phyloP scores from a whole-genome alignment of 495 filamentous ascomycete species.

The Penicillium roqueforti region DNA sequence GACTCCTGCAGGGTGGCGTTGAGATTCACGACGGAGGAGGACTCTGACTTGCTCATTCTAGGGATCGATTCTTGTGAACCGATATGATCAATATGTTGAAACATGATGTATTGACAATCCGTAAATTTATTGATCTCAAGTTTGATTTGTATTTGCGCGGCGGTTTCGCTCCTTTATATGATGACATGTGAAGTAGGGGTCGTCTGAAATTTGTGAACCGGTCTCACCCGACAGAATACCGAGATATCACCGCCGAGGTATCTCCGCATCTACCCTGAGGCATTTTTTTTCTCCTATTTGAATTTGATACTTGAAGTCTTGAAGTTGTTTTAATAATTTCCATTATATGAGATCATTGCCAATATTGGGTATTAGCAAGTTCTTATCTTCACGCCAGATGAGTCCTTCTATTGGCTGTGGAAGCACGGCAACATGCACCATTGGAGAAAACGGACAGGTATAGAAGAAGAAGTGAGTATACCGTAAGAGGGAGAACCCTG shows the following conservation, averaged over 20 bases:
- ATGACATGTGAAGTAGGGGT: neutral
- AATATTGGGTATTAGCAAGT: neutral
- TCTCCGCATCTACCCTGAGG: neutral
- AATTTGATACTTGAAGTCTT: neutral
- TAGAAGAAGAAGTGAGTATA: too few relatives aligned
- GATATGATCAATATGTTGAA: neutral
- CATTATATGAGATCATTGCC: neutral
- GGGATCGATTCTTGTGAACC: neutral
- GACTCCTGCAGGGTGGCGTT: neutral
- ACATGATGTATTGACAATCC: neutral
- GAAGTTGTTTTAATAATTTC: neutral
- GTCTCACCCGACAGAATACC: neutral
- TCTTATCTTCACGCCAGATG: neutral
- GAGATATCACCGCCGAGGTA: constrained; percentile 4
- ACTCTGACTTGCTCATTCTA: neutral
- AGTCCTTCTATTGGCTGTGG: neutral
- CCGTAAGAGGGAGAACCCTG: too few relatives aligned
- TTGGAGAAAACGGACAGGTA: neutral
- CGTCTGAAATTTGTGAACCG: neutral
- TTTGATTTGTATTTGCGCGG: neutral
- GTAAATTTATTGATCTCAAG: neutral
- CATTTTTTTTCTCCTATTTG: neutral
- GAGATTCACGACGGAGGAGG: neutral
- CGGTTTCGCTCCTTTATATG: neutral
- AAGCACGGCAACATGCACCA: neutral